Evolutionary conservation across 441 rosid genomes (phyloP).

Genomic region (Kokia cookei): DNA sequence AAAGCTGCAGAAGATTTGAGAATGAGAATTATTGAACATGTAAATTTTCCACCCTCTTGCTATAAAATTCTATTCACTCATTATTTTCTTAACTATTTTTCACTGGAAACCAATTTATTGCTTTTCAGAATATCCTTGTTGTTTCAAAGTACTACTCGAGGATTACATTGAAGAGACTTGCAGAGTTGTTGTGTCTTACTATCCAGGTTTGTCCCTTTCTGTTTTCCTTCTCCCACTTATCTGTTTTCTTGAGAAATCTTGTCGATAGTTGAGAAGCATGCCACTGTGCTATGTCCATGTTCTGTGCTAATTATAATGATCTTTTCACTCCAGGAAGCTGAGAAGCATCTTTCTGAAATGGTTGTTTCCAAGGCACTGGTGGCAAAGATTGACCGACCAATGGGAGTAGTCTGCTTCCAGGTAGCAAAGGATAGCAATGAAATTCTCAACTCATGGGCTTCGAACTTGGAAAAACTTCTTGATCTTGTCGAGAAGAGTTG

Average conservation of each 20-base stretch:
- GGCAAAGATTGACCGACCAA: constrained; percentile 94
- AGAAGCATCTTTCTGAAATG: constrained; percentile 98
- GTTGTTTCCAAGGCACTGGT: constrained; percentile 88
- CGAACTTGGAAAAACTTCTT: constrained; percentile 90
- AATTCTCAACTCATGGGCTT: constrained; percentile 88
- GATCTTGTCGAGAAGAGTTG: constrained; percentile 99
- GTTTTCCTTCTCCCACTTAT: neutral
- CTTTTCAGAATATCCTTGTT: constrained; percentile 88
- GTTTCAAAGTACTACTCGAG: constrained; percentile 93
- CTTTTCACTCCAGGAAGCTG: constrained; percentile 64
- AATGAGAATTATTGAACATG: constrained; percentile 93
- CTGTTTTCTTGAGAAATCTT: neutral
- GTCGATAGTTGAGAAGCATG: neutral
- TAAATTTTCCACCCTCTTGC: constrained; percentile 14
- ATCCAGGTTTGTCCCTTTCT: constrained; percentile 39
- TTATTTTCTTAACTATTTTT: neutral
- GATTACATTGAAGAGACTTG: constrained; percentile 79
- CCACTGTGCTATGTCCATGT: neutral
- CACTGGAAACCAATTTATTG: neutral
- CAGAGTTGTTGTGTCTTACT: constrained; percentile 84
- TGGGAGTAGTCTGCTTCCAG: constrained; percentile 84
- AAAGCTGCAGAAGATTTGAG: constrained; percentile 94
- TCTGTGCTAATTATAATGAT: neutral
- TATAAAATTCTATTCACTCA: neutral
- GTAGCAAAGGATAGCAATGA: constrained; percentile 88